Percentiles rank a stretch among this genome's conserved stretches.
phyloP scores from a whole-genome alignment of 129 eudicot species.

The Cynara cardunculus region DNA sequence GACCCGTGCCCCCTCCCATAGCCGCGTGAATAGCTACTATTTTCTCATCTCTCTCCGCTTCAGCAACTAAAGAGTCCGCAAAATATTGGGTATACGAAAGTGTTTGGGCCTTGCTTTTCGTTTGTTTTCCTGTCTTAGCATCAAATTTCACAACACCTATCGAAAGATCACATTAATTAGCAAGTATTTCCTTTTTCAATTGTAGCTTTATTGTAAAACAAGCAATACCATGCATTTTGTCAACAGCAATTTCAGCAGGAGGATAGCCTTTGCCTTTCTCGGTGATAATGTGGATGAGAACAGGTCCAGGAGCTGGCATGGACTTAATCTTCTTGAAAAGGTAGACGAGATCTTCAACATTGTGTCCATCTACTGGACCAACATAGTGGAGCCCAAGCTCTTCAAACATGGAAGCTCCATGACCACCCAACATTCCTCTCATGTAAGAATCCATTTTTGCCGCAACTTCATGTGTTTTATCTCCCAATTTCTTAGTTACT shows the following conservation, averaged over 20 bases:
- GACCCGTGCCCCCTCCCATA: conserved; percentile 53
- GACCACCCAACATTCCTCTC: conserved; percentile 10
- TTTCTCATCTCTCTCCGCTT: conserved; percentile 38
- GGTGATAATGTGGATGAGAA: conserved; percentile 47
- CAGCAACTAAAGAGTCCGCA: conserved; percentile 37
- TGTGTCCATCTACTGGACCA: conserved; percentile 76
- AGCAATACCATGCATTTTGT: conserved; percentile 49
- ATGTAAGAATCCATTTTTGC: conserved; percentile 30
- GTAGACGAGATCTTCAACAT: conserved; percentile 45
- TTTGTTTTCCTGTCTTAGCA: conserved; percentile 37
- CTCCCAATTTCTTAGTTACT: conserved; percentile 44
- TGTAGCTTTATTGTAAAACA: not conserved
- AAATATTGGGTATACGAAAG: conserved; percentile 43
- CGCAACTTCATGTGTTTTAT: conserved; percentile 41
- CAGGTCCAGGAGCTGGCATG: conserved; percentile 46
- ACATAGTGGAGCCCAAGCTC: conserved; percentile 60
- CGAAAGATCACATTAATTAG: too few relatives aligned
- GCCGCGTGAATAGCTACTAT: conserved; percentile 50
- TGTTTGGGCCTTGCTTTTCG: conserved; percentile 26
- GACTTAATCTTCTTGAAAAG: conserved; percentile 41
- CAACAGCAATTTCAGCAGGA: conserved; percentile 51
- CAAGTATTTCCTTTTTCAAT: too few relatives aligned
- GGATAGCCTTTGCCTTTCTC: conserved; percentile 63
- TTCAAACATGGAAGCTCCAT: conserved; percentile 41
- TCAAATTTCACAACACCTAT: conserved; percentile 50